Evolutionary conservation across 176 grass and related monocot species (phyloP).

Genomic region (Hsuehochloa calcarea): DNA sequence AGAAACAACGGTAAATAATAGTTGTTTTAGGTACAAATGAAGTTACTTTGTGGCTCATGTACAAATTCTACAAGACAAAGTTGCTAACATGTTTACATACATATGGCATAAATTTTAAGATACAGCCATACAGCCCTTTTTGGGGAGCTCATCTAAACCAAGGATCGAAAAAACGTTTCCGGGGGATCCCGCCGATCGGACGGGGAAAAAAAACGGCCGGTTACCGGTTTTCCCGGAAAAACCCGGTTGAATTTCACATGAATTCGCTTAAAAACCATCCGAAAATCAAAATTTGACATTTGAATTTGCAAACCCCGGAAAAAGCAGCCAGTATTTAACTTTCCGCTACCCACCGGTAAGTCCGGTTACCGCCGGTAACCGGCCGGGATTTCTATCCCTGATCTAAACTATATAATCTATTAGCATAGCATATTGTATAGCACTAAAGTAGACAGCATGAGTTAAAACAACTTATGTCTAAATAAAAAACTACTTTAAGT

Average conservation of each 20-base stretch:
- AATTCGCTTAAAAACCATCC: no score
- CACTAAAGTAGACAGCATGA: background rate
- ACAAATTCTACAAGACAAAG: background rate
- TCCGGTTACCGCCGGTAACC: no score
- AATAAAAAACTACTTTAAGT: background rate
- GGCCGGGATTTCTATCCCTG: no score
- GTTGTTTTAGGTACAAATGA: background rate
- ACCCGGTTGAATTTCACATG: no score
- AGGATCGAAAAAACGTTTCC: no score
- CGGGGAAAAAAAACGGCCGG: no score
- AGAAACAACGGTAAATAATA: background rate
- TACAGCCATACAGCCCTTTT: background rate
- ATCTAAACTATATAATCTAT: background rate
- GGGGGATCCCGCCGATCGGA: no score
- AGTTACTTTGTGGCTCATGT: background rate
- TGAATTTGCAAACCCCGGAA: no score
- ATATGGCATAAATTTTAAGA: background rate
- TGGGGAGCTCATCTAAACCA: background rate
- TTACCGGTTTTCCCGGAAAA: no score
- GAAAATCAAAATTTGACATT: no score
- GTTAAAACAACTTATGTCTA: background rate
- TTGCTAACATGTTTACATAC: background rate
- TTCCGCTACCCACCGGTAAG: no score
- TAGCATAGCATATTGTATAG: background rate
- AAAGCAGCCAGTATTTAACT: no score